Percentiles rank a stretch among this genome's conserved stretches.
Conservation (phyloP, 345 rosid species). For the Eucalyptus fibrosa region DNA sequence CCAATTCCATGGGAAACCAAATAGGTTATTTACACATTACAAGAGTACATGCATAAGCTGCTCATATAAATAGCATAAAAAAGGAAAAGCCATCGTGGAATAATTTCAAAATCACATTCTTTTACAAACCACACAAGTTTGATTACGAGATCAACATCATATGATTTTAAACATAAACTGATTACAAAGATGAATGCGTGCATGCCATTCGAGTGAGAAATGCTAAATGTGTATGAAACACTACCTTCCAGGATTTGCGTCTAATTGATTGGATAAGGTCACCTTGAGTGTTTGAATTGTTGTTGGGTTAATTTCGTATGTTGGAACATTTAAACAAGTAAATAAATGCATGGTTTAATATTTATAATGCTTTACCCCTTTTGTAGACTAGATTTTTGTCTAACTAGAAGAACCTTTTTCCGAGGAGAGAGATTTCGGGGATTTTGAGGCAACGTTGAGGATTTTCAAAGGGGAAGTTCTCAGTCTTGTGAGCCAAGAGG, state of each 20-base stretch:
- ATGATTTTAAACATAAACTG: neutral
- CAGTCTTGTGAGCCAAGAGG: neutral
- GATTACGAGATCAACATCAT: neutral
- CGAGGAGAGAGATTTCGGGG: neutral
- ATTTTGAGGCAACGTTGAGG: neutral
- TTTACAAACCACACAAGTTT: neutral
- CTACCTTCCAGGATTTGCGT: neutral
- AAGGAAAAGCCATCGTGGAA: neutral
- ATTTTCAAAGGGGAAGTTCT: neutral
- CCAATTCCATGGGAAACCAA: neutral
- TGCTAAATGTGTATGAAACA: too few relatives aligned
- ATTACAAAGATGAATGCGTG: neutral
- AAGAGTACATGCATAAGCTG: neutral
- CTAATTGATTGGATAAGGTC: neutral
- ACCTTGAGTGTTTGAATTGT: neutral
- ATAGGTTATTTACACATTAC: neutral
- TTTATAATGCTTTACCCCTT: neutral
- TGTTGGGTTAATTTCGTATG: neutral
- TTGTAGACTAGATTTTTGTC: too few relatives aligned
- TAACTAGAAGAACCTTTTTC: neutral
- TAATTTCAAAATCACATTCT: neutral
- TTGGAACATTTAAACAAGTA: neutral
- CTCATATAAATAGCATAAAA: neutral
- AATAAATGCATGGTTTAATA: too few relatives aligned
- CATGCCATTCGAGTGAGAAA: too few relatives aligned